A percentile compares a stretch with the other conserved stretches of the same genome.
Evolutionary conservation across 164 flowering plant genomes (phyloP).

Genomic region (Chimonanthus salicifolius): DNA sequence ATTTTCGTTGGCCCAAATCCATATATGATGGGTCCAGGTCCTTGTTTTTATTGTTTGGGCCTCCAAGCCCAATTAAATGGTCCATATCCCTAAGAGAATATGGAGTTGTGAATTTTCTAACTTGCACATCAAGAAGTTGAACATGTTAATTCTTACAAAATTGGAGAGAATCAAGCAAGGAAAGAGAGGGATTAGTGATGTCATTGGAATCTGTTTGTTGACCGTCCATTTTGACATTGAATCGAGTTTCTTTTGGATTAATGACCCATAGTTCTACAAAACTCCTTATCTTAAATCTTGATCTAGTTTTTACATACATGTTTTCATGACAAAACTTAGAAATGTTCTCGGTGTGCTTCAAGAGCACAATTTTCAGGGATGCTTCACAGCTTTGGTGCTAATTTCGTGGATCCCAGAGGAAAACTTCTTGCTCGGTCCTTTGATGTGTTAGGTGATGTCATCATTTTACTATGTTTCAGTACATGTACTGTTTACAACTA

Average conservation of each 20-base stretch:
- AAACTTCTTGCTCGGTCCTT: slow-evolving; percentile 80
- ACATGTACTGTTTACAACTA: neutral
- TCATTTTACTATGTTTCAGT: neutral
- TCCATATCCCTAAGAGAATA: too few species aligned
- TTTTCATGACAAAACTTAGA: neutral
- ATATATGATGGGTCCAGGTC: too few species aligned
- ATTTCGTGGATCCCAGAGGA: slow-evolving; percentile 79
- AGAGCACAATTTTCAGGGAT: slow-evolving; percentile 79
- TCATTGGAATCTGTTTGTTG: too few species aligned
- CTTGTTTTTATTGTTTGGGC: too few species aligned
- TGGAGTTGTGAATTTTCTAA: too few species aligned
- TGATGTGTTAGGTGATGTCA: slow-evolving; percentile 65
- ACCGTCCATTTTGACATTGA: neutral
- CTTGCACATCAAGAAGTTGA: too few species aligned
- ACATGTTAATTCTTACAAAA: too few species aligned
- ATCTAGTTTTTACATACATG: neutral
- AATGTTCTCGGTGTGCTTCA: slow-evolving; percentile 4
- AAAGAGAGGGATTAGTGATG: too few species aligned
- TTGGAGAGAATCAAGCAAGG: too few species aligned
- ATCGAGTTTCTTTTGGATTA: neutral
- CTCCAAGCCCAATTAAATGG: too few species aligned
- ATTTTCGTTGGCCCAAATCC: too few species aligned
- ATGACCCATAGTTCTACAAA: neutral
- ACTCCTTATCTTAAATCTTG: neutral
- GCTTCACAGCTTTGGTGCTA: slow-evolving; percentile 53